Percentiles rank a stretch among this genome's conserved stretches.
Conservation (phyloP, 2,329 filamentous ascomycete species). For the Ophiostoma pallidulum region DNA sequence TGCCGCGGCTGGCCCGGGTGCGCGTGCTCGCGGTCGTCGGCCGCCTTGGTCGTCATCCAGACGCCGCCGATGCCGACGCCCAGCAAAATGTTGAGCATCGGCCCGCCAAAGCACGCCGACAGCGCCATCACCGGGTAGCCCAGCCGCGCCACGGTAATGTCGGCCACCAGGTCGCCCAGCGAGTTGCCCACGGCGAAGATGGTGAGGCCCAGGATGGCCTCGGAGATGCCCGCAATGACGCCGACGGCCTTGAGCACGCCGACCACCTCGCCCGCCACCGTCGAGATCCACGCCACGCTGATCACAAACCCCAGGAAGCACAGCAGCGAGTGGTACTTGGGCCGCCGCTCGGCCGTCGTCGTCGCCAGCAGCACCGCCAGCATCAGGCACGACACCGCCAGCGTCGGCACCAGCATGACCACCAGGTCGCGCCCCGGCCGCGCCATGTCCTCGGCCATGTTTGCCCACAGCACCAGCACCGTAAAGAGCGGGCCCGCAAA, state of each 20-base stretch:
- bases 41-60: constrained; percentile 71
- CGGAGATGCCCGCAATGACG: constrained; percentile 83
- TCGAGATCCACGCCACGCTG: constrained; percentile 91
- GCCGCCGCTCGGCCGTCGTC: constrained; percentile 57
- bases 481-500: constrained; percentile 83
- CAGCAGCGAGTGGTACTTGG: constrained; percentile 65
- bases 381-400: constrained; percentile 59
- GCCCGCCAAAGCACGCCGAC: constrained; percentile 94
- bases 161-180: constrained; percentile 84
- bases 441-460: constrained; percentile 49
- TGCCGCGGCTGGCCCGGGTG: constrained; percentile 55
- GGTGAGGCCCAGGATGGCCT: constrained; percentile 88
- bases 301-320: constrained; percentile 88
- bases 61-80: constrained; percentile 87
- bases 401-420: constrained; percentile 50
- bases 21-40: constrained; percentile 54
- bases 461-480: constrained; percentile 65
- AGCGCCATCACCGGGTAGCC: constrained; percentile 95
- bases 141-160: constrained; percentile 86
- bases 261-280: constrained; percentile 90
- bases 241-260: constrained; percentile 88
- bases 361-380: constrained; percentile 58
- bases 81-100: constrained; percentile 93
- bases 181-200: constrained; percentile 96
- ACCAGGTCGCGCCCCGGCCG: constrained; percentile 42